Evolutionary conservation across 2,329 filamentous ascomycete species (phyloP).

Genomic region (Exophiala dermatitidis): DNA sequence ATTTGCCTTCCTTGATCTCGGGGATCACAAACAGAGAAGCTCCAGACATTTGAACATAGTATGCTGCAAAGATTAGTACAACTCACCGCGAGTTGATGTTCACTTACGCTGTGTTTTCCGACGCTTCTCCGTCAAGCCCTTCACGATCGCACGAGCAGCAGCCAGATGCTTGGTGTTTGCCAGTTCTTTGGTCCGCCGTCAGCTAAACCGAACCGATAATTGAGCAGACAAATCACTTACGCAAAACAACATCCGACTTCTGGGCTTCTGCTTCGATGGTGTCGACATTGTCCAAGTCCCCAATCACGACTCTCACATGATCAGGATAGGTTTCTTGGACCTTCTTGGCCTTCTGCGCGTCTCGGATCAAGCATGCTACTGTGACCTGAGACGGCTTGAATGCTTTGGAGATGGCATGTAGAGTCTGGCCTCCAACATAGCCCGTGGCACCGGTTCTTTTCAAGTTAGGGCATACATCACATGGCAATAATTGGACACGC

Average conservation of each 20-base stretch:
- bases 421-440: too few species aligned
- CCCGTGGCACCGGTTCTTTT: too few species aligned
- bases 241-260: constrained; percentile 47
- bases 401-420: too few species aligned
- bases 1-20: constrained; percentile 32
- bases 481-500: too few species aligned
- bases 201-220: too few species aligned
- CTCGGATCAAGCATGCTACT: too few species aligned
- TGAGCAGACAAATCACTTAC: background rate
- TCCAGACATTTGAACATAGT: constrained; percentile 36
- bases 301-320: constrained; percentile 44
- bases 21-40: constrained; percentile 32
- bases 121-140: background rate
- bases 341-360: too few species aligned
- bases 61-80: background rate
- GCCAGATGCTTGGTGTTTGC: background rate
- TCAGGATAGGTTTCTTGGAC: constrained; percentile 35
- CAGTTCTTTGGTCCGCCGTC: background rate
- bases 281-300: constrained; percentile 41
- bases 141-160: background rate
- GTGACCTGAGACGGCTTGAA: too few species aligned
- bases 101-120: background rate
- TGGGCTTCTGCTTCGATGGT: constrained; percentile 41
- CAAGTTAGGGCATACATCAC: too few species aligned
- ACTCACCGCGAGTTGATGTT: background rate